These are phyloP conservation scores for Hawksworthiomyces lignivorus DNA, from an alignment of 2,329 filamentous ascomycete genomes.

Conservation along the genomic window DNA sequence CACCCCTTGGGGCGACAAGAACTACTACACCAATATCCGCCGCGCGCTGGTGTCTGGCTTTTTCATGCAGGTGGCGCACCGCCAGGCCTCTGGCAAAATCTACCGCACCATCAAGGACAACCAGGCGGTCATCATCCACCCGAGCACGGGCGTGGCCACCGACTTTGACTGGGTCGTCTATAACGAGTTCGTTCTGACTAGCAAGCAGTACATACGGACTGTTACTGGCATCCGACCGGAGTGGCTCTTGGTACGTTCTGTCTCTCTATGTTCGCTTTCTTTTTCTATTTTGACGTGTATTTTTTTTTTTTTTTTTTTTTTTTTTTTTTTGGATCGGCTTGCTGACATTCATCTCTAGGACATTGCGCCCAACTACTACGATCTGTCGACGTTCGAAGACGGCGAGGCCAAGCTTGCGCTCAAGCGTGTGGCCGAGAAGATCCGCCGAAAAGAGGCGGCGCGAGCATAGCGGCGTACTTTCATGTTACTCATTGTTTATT, in stretches of 20 bases:
- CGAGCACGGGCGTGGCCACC: constrained; percentile 78
- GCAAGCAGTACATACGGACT: constrained; percentile 95
- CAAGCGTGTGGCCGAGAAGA: constrained; percentile 49
- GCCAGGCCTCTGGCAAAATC: constrained; percentile 76
- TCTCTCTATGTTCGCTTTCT: not conserved
- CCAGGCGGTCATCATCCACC: constrained; percentile 86
- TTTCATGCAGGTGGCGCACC: constrained; percentile 99
- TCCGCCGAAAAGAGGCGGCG: constrained; percentile 51
- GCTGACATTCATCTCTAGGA: constrained; percentile 51
- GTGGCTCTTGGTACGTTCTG: constrained; percentile 71
- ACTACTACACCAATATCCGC: constrained; percentile 97
- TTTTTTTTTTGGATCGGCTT: constrained; percentile 1
- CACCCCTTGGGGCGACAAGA: constrained; percentile 87
- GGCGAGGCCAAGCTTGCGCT: constrained; percentile 74
- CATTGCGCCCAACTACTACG: constrained; percentile 89
- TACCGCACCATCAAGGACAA: constrained; percentile 97
- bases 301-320: constrained; percentile 9
- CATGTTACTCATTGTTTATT: too few species aligned
- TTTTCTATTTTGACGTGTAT: too few species aligned
- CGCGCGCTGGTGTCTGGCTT: constrained; percentile 88
- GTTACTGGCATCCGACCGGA: constrained; percentile 88
- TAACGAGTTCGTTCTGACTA: constrained; percentile 96
- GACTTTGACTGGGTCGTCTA: constrained; percentile 97
- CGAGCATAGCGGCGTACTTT: too few species aligned
- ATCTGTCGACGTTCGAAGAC: constrained; percentile 73